Percentiles rank a stretch among this genome's conserved stretches.
Conservation (phyloP, 345 rosid species). For the Pistacia integerrima region DNA sequence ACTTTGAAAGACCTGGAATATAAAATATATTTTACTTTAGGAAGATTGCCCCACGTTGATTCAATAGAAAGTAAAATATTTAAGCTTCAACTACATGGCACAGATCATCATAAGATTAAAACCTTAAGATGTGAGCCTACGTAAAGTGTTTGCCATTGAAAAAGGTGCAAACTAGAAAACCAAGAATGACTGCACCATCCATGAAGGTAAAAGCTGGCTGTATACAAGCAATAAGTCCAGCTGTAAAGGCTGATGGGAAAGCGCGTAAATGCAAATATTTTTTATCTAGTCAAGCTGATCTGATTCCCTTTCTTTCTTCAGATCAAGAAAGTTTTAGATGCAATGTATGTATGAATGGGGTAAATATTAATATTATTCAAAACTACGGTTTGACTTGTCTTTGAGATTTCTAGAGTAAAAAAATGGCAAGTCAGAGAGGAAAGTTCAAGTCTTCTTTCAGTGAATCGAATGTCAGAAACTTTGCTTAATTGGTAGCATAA, state of each 20-base stretch:
- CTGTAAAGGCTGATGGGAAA: constrained; percentile 22
- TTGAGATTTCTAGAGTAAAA: too few relatives aligned
- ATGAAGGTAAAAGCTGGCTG: background rate
- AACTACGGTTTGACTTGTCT: background rate
- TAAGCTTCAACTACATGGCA: background rate
- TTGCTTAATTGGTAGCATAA: background rate
- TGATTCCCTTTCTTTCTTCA: background rate
- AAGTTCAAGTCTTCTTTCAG: background rate
- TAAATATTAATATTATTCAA: background rate
- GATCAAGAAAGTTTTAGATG: constrained; percentile 7
- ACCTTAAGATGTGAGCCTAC: constrained; percentile 1
- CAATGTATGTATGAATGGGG: constrained; percentile 10
- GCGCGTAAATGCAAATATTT: background rate
- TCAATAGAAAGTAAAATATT: constrained; percentile 8
- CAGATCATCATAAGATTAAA: constrained; percentile 12
- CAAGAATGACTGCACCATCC: constrained; percentile 5
- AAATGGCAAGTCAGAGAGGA: too few relatives aligned
- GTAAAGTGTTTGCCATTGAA: background rate
- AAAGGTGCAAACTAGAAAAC: background rate
- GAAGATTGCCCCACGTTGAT: constrained; percentile 6
- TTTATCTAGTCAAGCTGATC: background rate
- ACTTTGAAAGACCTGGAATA: constrained; percentile 55
- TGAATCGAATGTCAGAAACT: background rate
- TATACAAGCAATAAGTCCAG: constrained; percentile 9
- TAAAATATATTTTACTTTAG: constrained; percentile 17